phyloP scores from a whole-genome alignment of 2,329 filamentous ascomycete genomes.

The Ophiostoma triangulosporum region DNA sequence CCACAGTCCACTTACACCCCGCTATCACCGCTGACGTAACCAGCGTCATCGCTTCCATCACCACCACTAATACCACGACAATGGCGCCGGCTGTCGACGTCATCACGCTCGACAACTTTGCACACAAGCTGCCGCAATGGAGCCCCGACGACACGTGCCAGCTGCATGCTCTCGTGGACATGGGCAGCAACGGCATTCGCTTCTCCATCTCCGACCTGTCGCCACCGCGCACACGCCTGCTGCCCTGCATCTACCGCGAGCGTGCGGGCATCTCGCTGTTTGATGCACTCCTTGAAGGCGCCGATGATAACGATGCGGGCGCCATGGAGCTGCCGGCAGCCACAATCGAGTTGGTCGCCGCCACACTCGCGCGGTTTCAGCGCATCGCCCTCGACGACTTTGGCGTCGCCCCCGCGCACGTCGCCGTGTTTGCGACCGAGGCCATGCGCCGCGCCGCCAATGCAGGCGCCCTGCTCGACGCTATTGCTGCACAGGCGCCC shows the following conservation, averaged over 20 bases:
- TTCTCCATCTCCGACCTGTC: conserved; percentile 80
- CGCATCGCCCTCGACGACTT: conserved; percentile 54
- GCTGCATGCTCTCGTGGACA: conserved; percentile 44
- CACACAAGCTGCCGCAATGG: conserved; percentile 36
- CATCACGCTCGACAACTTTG: conserved; percentile 38
- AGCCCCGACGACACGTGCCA: conserved; percentile 31
- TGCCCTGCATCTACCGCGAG: conserved; percentile 66
- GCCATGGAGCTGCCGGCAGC: conserved; percentile 30
- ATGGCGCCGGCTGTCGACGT: conserved; percentile 20
- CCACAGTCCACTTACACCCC: not conserved
- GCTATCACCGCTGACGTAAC: not conserved
- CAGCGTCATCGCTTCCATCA: not conserved
- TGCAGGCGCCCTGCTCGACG: conserved; percentile 49
- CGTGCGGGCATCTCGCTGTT: conserved; percentile 75
- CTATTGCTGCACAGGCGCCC: conserved; percentile 45
- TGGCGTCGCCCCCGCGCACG: conserved; percentile 48
- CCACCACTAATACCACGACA: conserved; percentile 13
- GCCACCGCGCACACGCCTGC: conserved; percentile 54
- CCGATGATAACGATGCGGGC: conserved; percentile 8
- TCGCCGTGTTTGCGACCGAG: conserved; percentile 74
- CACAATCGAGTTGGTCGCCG: conserved; percentile 53
- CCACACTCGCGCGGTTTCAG: conserved; percentile 56
- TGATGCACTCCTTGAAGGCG: conserved; percentile 49
- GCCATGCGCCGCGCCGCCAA: conserved; percentile 75
- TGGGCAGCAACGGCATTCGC: conserved; percentile 78